Percentiles rank a stretch among this genome's conserved stretches.
phyloP scores from a whole-genome alignment of 2,329 filamentous ascomycete species.

The Paecilomyces sp. region DNA sequence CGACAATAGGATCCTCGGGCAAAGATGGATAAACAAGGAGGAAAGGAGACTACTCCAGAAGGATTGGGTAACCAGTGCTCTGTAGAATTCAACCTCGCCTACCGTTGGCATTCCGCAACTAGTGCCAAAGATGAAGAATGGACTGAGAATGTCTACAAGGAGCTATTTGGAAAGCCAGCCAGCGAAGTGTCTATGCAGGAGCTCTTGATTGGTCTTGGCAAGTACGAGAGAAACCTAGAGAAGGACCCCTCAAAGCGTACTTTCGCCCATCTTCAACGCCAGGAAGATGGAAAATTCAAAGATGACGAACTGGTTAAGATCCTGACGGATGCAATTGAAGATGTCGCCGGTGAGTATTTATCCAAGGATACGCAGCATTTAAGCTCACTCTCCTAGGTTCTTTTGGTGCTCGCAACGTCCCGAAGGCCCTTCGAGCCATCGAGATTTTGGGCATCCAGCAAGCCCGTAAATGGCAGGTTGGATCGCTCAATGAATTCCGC shows the following conservation, averaged over 20 bases:
- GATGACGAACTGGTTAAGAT: slow-evolving; percentile 72
- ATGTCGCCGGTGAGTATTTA: slow-evolving; percentile 39
- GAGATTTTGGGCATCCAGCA: slow-evolving; percentile 76
- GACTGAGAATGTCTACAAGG: slow-evolving; percentile 62
- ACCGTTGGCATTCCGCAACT: slow-evolving; percentile 81
- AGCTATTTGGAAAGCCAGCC: slow-evolving; percentile 56
- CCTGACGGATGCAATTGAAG: slow-evolving; percentile 62
- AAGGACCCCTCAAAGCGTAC: slow-evolving; percentile 61
- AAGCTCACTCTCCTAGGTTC: slow-evolving; percentile 34
- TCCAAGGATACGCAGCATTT: slow-evolving; percentile 1
- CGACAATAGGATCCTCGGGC: slow-evolving; percentile 56
- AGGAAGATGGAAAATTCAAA: slow-evolving; percentile 59
- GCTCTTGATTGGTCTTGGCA: slow-evolving; percentile 55
- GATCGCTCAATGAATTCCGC: slow-evolving; percentile 49
- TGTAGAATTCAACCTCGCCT: slow-evolving; percentile 82
- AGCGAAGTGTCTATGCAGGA: slow-evolving; percentile 52
- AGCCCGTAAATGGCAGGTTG: slow-evolving; percentile 58
- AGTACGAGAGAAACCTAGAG: slow-evolving; percentile 55
- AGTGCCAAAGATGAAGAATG: slow-evolving; percentile 69
- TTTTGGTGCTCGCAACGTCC: slow-evolving; percentile 66
- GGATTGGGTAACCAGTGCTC: slow-evolving; percentile 78
- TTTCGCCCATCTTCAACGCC: slow-evolving; percentile 61
- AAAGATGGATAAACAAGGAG: slow-evolving; percentile 55
- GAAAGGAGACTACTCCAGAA: slow-evolving; percentile 53
- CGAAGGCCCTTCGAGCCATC: slow-evolving; percentile 62